Conservation (phyloP, 2,329 filamentous ascomycete species). For the Parasarocladium wereldwijsianum region DNA sequence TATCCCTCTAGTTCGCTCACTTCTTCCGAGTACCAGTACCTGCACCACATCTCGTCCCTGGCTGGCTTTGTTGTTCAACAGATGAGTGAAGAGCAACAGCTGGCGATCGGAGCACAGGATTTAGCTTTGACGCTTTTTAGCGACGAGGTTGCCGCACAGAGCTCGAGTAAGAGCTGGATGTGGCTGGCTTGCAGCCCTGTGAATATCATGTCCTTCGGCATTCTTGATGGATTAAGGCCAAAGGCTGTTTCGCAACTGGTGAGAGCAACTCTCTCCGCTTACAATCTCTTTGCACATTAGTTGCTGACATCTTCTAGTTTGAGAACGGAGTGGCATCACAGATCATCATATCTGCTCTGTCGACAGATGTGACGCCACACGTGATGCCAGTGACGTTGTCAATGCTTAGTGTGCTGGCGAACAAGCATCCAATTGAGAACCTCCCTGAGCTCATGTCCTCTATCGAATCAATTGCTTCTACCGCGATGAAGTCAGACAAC, state of each 20-base stretch:
- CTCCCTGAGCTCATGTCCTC: constrained; percentile 11
- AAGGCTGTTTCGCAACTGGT: constrained; percentile 19
- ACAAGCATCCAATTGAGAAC: constrained; percentile 27
- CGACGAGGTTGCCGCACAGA: constrained; percentile 11
- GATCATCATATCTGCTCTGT: constrained; percentile 12
- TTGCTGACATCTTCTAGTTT: constrained; percentile 17
- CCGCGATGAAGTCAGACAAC: constrained; percentile 8
- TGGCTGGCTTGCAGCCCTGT: constrained; percentile 17
- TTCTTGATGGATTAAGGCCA: constrained; percentile 21
- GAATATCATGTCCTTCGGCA: constrained; percentile 22
- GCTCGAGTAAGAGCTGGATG: constrained; percentile 12
- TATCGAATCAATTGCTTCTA: constrained; percentile 12
- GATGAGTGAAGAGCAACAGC: constrained; percentile 21
- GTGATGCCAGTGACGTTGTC: constrained; percentile 16
- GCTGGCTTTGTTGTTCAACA: constrained; percentile 22
- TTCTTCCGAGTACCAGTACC: constrained; percentile 17
- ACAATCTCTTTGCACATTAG: no score
- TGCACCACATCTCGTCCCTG: constrained; percentile 20
- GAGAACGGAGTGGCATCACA: constrained; percentile 19
- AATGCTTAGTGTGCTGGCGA: constrained; percentile 26
- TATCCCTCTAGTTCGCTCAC: no score
- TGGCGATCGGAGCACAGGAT: constrained; percentile 15
- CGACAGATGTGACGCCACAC: constrained; percentile 6
- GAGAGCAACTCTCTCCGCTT: no score
- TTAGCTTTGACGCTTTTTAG: constrained; percentile 24